A percentile compares a stretch with the other conserved stretches of the same genome.
These are phyloP conservation scores for Xylariaceae sp. DNA, from an alignment of 2,329 filamentous ascomycete species.

Conservation along the genomic window DNA sequence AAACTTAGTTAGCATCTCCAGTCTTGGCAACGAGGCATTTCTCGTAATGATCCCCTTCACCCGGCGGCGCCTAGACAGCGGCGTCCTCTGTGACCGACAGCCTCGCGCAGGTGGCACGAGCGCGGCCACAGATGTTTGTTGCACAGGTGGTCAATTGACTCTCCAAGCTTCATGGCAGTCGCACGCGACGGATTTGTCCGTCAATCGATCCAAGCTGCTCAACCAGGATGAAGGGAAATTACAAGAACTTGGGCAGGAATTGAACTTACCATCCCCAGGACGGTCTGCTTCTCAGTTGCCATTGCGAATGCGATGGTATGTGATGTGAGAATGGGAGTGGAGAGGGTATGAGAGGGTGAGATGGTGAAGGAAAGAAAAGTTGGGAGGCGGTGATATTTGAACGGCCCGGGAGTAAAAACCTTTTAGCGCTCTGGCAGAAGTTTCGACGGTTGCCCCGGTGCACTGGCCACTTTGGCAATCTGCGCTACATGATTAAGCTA, in stretches of 20 bases:
- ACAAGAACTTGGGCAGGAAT: too few species aligned
- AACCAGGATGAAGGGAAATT: too few species aligned
- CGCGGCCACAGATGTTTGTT: background rate
- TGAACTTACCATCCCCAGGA: background rate
- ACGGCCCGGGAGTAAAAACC: background rate
- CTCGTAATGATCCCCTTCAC: background rate
- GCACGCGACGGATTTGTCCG: background rate
- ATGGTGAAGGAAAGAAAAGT: background rate
- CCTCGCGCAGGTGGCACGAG: too few species aligned
- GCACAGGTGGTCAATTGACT: background rate
- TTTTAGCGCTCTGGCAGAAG: background rate
- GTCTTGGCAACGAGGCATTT: slow-evolving; percentile 4
- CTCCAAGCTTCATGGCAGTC: background rate
- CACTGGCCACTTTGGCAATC: background rate
- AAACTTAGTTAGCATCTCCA: slow-evolving; percentile 31
- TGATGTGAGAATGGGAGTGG: background rate
- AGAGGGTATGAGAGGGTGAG: background rate
- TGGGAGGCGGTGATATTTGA: background rate
- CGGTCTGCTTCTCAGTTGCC: background rate
- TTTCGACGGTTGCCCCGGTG: background rate
- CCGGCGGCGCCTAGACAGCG: too few species aligned
- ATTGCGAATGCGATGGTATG: background rate
- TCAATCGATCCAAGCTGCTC: too few species aligned
- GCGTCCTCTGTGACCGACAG: too few species aligned
- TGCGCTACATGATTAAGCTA: background rate